Evolutionary conservation across 2,329 filamentous ascomycete genomes (phyloP).

Genomic region (Dactylonectria macrodidyma): DNA sequence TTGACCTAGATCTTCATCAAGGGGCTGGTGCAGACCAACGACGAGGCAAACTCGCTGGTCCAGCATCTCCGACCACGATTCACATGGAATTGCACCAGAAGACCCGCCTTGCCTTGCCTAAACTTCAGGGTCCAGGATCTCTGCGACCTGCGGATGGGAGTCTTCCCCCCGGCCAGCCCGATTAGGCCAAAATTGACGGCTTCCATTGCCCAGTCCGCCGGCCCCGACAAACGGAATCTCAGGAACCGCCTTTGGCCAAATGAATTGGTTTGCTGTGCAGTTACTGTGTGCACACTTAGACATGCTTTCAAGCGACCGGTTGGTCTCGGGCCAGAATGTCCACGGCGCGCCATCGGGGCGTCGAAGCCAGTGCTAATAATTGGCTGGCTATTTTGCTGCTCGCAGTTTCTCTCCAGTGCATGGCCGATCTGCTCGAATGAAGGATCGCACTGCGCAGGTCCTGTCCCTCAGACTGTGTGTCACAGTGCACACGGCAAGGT

Average conservation of each 20-base stretch:
- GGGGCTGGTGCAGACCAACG: background rate
- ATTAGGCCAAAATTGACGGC: slow-evolving; percentile 24
- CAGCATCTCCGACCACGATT: slow-evolving; percentile 8
- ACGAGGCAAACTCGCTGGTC: background rate
- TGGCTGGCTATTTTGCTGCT: background rate
- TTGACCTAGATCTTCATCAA: background rate
- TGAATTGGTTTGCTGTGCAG: background rate
- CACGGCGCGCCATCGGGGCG: background rate
- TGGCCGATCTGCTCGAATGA: background rate
- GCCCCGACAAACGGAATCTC: slow-evolving; percentile 5
- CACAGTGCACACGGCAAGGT: slow-evolving; percentile 7
- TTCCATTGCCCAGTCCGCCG: slow-evolving; percentile 7
- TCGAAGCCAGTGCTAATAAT: background rate
- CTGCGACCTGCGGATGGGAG: slow-evolving; percentile 20
- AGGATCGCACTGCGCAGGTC: background rate
- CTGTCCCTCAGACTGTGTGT: slow-evolving; percentile 4
- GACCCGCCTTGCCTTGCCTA: slow-evolving; percentile 7
- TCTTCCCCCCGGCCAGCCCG: slow-evolving; percentile 22
- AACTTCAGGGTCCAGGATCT: slow-evolving; percentile 15
- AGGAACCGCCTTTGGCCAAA: slow-evolving; percentile 5
- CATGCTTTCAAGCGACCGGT: background rate
- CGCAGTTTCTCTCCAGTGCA: background rate
- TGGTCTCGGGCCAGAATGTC: background rate
- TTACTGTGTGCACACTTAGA: no score
- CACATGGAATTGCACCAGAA: slow-evolving; percentile 20